phyloP scores from a whole-genome alignment of 176 grass and related monocot genomes.

The Ananas comosus region DNA sequence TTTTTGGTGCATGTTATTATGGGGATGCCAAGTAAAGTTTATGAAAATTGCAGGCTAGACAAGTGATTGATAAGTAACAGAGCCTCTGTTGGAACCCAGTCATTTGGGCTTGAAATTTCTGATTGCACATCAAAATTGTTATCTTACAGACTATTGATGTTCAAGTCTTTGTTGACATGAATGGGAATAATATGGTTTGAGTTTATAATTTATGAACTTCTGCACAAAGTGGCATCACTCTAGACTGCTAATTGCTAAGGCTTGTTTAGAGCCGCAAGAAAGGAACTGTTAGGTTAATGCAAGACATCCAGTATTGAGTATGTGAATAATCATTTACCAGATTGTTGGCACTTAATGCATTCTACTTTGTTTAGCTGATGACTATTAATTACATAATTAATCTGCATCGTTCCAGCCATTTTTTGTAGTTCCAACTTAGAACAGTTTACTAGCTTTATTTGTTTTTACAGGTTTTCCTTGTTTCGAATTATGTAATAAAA shows the following conservation, averaged over 20 bases:
- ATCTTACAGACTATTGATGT: too few species aligned
- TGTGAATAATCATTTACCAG: too few species aligned
- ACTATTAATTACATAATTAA: background rate
- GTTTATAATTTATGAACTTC: background rate
- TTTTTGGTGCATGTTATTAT: background rate
- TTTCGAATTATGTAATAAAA: slow-evolving; percentile 76
- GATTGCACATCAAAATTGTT: too few species aligned
- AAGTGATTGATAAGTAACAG: too few species aligned
- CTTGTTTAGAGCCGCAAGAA: background rate
- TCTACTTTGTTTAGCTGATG: background rate
- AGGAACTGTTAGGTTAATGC: background rate
- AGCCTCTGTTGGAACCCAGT: too few species aligned
- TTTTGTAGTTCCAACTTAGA: background rate
- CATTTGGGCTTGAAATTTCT: too few species aligned
- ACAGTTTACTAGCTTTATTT: background rate
- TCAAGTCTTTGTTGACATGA: too few species aligned
- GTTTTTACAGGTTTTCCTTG: slow-evolving; percentile 67
- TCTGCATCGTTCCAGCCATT: background rate
- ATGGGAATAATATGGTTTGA: background rate
- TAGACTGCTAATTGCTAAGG: background rate
- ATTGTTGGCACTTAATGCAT: background rate
- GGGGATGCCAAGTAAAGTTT: background rate
- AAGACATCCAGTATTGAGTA: background rate
- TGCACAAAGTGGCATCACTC: background rate
- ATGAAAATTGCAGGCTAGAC: background rate